phyloP scores from a whole-genome alignment of 805 yeast genomes.

The Tetrapisispora pingtungensis region DNA sequence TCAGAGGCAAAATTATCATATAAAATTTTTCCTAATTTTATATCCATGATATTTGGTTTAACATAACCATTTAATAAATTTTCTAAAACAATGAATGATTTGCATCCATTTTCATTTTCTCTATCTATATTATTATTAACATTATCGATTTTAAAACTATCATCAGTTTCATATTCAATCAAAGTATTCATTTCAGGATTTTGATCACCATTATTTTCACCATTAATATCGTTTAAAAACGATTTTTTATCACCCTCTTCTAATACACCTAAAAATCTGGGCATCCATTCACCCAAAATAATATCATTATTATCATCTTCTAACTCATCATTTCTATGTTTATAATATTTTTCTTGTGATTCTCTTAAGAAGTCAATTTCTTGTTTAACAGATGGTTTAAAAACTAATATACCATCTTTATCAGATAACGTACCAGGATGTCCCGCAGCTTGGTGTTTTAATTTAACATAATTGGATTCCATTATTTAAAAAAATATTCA shows the following conservation, averaged over 20 bases:
- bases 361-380: constrained; percentile 67
- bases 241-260: constrained; percentile 13
- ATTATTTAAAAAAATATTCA: too few relatives aligned
- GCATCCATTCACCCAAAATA: constrained; percentile 22
- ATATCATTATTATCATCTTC: constrained; percentile 8
- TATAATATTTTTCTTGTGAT: constrained; percentile 7
- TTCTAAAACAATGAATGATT: constrained; percentile 52
- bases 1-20: constrained; percentile 50
- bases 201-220: neutral
- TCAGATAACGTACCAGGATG: constrained; percentile 71
- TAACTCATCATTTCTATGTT: neutral
- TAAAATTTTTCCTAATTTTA: constrained; percentile 66
- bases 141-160: neutral
- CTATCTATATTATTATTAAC: neutral
- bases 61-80: constrained; percentile 54
- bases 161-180: neutral
- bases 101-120: constrained; percentile 1
- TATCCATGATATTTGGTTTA: constrained; percentile 68
- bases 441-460: constrained; percentile 77
- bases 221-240: too few relatives aligned
- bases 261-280: constrained; percentile 23
- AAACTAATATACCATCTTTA: constrained; percentile 54
- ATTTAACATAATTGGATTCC: neutral
- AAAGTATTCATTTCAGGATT: neutral
- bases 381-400: constrained; percentile 53